A percentile compares a stretch with the other conserved stretches of the same genome.
These are phyloP conservation scores for Pholiota adiposa DNA, from an alignment of 1,284 basidiomycete species.

Conservation along the genomic window DNA sequence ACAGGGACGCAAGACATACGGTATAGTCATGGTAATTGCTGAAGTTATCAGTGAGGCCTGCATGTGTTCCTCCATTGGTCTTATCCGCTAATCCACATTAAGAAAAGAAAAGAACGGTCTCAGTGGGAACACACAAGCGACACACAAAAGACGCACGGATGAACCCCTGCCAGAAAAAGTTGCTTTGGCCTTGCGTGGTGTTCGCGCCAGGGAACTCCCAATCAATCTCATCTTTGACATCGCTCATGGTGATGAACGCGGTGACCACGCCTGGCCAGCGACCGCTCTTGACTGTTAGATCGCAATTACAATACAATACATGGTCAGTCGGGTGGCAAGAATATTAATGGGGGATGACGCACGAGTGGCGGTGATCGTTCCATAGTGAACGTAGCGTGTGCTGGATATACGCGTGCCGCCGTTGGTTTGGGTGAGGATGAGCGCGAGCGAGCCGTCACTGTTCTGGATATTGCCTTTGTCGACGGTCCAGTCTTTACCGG, in stretches of 20 bases:
- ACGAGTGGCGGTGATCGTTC: conserved; percentile 73
- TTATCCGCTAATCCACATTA: conserved; percentile 32
- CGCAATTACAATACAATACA: too few relatives aligned
- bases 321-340: conserved; percentile 10
- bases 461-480: conserved; percentile 70
- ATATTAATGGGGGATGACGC: too few relatives aligned
- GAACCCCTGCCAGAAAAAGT: conserved; percentile 79
- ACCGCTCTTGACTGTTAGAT: conserved; percentile 62
- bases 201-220: conserved; percentile 77
- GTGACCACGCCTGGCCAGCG: conserved; percentile 79
- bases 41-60: conserved; percentile 62
- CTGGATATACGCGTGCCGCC: conserved; percentile 80
- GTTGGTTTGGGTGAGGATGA: conserved; percentile 68
- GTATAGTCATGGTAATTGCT: conserved; percentile 78
- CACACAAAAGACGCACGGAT: conserved; percentile 67
- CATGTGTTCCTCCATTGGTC: conserved; percentile 51
- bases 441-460: conserved; percentile 65
- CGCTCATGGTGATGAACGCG: conserved; percentile 86
- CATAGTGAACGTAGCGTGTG: conserved; percentile 83
- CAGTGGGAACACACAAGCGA: too few relatives aligned
- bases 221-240: conserved; percentile 86
- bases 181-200: conserved; percentile 73
- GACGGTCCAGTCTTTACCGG: conserved; percentile 64
- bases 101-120: background rate
- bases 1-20: conserved; percentile 42